Conservation (phyloP, 805 yeast species). For the Starmerella sp. region DNA sequence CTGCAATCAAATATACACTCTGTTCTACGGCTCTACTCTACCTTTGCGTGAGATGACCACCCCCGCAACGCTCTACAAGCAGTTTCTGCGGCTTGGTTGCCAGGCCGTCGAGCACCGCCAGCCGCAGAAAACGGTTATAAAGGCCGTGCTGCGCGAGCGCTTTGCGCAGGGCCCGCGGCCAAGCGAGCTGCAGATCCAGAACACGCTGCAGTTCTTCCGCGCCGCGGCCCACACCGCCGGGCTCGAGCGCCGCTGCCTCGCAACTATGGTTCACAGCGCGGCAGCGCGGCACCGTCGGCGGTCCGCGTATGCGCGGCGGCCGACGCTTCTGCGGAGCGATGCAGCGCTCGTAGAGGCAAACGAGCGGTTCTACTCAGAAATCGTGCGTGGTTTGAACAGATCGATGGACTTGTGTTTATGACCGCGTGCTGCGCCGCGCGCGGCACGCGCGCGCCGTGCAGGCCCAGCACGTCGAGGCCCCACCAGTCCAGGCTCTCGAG, state of each 20-base stretch:
- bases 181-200: constrained; percentile 6
- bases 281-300: constrained; percentile 8
- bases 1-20: too few relatives aligned
- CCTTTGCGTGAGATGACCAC: not conserved
- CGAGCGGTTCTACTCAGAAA: constrained; percentile 3
- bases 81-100: constrained; percentile 16
- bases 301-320: not conserved
- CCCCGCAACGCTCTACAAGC: constrained; percentile 4
- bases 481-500: not conserved
- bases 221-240: constrained; percentile 22
- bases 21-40: too few relatives aligned
- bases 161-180: constrained; percentile 2
- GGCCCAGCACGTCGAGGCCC: not conserved
- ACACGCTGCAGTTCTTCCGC: constrained; percentile 19
- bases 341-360: constrained; percentile 2
- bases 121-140: constrained; percentile 12
- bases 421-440: not conserved
- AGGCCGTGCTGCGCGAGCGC: constrained; percentile 10
- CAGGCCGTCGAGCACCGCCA: constrained; percentile 11
- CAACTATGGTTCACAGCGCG: constrained; percentile 14
- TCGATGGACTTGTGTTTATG: constrained; percentile 16
- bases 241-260: constrained; percentile 21
- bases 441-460: not conserved
- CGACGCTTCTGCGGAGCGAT: not conserved
- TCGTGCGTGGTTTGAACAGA: constrained; percentile 7